These are phyloP conservation scores for Backusella australiensis DNA, from an alignment of 192 early-diverging fungal species.

Conservation along the genomic window DNA sequence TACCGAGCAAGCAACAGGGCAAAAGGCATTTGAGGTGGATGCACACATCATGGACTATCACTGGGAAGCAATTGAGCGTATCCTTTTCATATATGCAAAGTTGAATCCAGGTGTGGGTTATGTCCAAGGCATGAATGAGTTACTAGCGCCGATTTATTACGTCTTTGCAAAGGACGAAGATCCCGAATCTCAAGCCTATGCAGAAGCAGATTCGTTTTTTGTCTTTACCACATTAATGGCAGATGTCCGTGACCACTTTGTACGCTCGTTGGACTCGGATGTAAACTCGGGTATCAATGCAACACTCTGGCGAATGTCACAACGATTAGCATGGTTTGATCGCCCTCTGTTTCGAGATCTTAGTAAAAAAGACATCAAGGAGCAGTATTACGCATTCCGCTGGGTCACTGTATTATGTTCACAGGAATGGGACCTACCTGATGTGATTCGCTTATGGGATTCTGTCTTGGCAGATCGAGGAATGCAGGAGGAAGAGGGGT, in stretches of 20 bases:
- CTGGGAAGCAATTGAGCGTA: conserved; percentile 75
- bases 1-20: background rate
- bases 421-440: conserved; percentile 75
- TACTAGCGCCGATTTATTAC: conserved; percentile 79
- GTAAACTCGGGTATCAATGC: conserved; percentile 55
- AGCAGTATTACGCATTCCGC: conserved; percentile 76
- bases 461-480: conserved; percentile 68
- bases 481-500: conserved; percentile 37
- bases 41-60: conserved; percentile 58
- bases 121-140: conserved; percentile 90
- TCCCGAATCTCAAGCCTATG: conserved; percentile 51
- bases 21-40: conserved; percentile 14
- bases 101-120: conserved; percentile 81
- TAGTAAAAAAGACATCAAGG: conserved; percentile 56
- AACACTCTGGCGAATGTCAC: conserved; percentile 60
- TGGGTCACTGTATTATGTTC: conserved; percentile 78
- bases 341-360: conserved; percentile 60
- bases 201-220: conserved; percentile 81
- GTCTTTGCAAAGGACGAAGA: conserved; percentile 56
- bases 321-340: conserved; percentile 52
- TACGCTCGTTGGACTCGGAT: conserved; percentile 65
- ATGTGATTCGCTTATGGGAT: conserved; percentile 80
- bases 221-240: conserved; percentile 69
- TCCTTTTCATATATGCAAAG: conserved; percentile 78
- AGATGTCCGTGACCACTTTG: conserved; percentile 79